Percentiles rank a stretch among this genome's conserved stretches.
Conservation (phyloP, 148 eudicot species). For the Arctostaphylos glauca region DNA sequence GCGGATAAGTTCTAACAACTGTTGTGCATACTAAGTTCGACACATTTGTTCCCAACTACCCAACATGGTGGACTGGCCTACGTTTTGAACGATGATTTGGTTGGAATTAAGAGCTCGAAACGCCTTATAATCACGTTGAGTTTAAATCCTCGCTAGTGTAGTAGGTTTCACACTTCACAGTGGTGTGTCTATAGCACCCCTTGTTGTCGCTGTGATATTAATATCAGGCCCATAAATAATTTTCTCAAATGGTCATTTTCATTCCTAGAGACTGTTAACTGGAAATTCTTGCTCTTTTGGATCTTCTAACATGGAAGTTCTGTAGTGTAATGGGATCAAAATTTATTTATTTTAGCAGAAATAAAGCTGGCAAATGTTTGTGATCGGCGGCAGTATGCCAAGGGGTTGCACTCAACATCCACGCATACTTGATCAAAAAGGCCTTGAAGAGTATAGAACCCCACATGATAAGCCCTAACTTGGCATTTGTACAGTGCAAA, state of each 20-base stretch:
- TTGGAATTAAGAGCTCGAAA: no score
- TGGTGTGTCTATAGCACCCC: background rate
- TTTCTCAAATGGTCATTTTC: background rate
- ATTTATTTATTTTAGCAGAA: background rate
- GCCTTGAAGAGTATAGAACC: background rate
- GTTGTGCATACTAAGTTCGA: background rate
- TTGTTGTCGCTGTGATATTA: background rate
- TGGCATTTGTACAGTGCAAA: background rate
- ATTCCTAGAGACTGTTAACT: background rate
- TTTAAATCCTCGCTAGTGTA: no score
- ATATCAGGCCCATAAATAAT: background rate
- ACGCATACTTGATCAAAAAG: background rate
- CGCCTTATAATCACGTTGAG: no score
- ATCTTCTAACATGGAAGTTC: background rate
- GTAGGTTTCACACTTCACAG: no score
- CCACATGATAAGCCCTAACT: background rate
- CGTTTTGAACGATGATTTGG: no score
- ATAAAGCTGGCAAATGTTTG: background rate
- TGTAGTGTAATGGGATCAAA: background rate
- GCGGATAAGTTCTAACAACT: background rate
- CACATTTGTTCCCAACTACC: background rate
- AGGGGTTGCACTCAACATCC: background rate
- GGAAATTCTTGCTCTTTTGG: background rate
- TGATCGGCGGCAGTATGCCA: background rate
- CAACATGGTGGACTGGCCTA: background rate